Evolutionary conservation across 805 yeast species (phyloP).

Genomic region (Sugiyamaella valdiviana): DNA sequence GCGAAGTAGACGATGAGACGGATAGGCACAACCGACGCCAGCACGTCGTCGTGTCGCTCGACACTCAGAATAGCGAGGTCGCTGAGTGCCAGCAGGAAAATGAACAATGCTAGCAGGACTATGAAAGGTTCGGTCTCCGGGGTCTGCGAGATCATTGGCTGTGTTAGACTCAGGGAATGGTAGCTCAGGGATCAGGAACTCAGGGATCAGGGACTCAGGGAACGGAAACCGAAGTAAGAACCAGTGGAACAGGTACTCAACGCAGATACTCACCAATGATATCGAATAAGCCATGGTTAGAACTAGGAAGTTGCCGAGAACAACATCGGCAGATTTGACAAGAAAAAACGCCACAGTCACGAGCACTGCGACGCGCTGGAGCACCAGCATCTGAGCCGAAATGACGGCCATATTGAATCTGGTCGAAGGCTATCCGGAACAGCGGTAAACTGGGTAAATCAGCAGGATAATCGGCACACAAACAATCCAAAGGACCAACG

Average conservation of each 20-base stretch:
- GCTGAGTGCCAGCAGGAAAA: slow-evolving; percentile 22
- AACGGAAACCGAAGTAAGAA: too few species aligned
- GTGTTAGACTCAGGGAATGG: neutral
- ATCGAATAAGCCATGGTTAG: slow-evolving; percentile 25
- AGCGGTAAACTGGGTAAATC: too few species aligned
- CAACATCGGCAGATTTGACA: slow-evolving; percentile 23
- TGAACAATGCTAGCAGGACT: slow-evolving; percentile 27
- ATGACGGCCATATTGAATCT: slow-evolving; percentile 17
- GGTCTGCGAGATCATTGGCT: neutral
- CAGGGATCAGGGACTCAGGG: too few species aligned
- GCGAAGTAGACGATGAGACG: slow-evolving; percentile 26
- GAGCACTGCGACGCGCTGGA: slow-evolving; percentile 23
- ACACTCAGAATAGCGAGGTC: slow-evolving; percentile 26
- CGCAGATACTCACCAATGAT: too few species aligned
- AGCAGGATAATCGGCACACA: too few species aligned
- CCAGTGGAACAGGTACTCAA: too few species aligned
- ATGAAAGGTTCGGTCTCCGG: slow-evolving; percentile 10
- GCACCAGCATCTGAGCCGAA: slow-evolving; percentile 19
- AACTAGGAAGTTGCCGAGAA: slow-evolving; percentile 24
- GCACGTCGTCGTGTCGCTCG: slow-evolving; percentile 19
- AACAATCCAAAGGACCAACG: too few species aligned
- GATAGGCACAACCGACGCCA: slow-evolving; percentile 26
- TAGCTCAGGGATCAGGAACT: too few species aligned
- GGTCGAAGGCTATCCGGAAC: too few species aligned
- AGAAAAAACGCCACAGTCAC: slow-evolving; percentile 27